phyloP scores from a whole-genome alignment of 2,329 filamentous ascomycete genomes.

The Alternaria sp. region DNA sequence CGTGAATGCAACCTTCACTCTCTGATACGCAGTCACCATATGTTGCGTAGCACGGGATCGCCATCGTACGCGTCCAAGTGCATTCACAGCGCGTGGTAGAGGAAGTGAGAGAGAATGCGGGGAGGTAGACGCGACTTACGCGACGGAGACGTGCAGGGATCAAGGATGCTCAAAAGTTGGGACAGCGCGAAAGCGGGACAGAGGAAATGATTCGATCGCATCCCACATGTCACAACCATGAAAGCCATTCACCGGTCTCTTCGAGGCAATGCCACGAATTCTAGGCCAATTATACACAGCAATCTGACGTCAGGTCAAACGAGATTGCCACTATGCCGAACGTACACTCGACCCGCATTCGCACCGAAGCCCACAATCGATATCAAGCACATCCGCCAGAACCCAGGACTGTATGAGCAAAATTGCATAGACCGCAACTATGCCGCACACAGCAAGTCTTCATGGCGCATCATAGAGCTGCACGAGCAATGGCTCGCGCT shows the following conservation, averaged over 20 bases:
- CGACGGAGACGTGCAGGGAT: constrained; percentile 19
- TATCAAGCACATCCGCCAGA: constrained; percentile 88
- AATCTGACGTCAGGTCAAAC: constrained; percentile 6
- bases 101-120: constrained; percentile 1
- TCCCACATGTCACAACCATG: constrained; percentile 7
- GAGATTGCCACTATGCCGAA: constrained; percentile 51
- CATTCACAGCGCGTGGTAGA: not conserved
- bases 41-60: not conserved
- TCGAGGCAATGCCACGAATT: constrained; percentile 24
- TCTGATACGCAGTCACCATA: not conserved
- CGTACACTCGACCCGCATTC: constrained; percentile 67
- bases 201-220: not conserved
- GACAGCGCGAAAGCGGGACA: constrained; percentile 14
- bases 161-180: constrained; percentile 20
- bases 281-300: constrained; percentile 14
- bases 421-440: constrained; percentile 92
- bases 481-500: constrained; percentile 58
- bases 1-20: not conserved
- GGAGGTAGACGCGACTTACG: constrained; percentile 12
- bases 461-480: constrained; percentile 63
- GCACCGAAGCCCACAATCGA: constrained; percentile 84
- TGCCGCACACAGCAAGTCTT: constrained; percentile 60
- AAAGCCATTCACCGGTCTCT: constrained; percentile 27
- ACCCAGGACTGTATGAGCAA: constrained; percentile 79
- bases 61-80: not conserved